Evolutionary conservation across 202 grass and related monocot species (phyloP).

Genomic region (Schoenoplectus tabernaemontani): DNA sequence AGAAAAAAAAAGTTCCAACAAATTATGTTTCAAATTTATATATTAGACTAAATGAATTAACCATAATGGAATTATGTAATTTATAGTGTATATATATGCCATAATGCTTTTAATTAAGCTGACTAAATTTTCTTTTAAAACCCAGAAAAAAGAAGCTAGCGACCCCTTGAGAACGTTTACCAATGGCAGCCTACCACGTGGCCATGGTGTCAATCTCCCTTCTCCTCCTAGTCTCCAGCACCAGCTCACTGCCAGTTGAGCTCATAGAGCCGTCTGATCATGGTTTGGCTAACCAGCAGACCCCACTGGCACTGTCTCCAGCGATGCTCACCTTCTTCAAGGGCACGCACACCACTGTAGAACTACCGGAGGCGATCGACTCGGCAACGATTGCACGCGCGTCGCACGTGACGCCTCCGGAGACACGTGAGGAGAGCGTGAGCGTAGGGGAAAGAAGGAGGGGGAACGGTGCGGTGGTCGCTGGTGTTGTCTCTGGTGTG

Average conservation of each 20-base stretch:
- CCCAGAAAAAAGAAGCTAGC: not conserved
- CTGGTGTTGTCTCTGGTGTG: slow-evolving; percentile 19
- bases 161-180: too few species aligned
- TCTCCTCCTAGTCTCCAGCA: not conserved
- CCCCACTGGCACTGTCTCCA: slow-evolving; percentile 1
- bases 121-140: not conserved
- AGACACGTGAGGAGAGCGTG: slow-evolving; percentile 1
- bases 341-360: not conserved
- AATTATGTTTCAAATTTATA: too few species aligned
- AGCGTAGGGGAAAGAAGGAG: not conserved
- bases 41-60: not conserved
- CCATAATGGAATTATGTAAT: not conserved
- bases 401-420: not conserved
- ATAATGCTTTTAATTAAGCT: too few species aligned
- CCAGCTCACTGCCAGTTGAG: not conserved
- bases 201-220: slow-evolving; percentile 5
- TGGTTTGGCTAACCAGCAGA: slow-evolving; percentile 1
- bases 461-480: not conserved
- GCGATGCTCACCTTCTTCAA: slow-evolving; percentile 23
- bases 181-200: not conserved
- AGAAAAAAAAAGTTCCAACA: not conserved
- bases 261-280: not conserved
- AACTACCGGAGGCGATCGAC: slow-evolving; percentile 20
- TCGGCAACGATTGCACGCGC: slow-evolving; percentile 13
- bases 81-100: too few species aligned